Conservation (phyloP, 495 filamentous ascomycete species). For the Penicillium bovifimosum region DNA sequence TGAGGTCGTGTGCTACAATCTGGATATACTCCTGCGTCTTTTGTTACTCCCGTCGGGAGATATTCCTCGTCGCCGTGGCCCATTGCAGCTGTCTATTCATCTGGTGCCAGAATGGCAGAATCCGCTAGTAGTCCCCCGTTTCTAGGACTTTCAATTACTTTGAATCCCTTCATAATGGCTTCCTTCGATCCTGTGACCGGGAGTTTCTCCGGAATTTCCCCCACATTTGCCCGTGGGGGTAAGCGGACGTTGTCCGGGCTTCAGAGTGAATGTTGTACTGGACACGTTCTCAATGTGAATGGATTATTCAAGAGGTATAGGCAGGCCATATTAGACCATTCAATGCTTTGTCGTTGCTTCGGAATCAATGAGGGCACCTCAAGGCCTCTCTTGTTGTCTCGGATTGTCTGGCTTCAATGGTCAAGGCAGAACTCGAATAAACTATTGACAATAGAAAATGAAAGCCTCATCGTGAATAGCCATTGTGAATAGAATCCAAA, state of each 20-base stretch:
- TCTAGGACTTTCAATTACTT: too few relatives aligned
- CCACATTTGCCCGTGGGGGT: conserved; percentile 3
- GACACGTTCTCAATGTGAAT: too few relatives aligned
- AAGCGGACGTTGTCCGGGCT: not conserved
- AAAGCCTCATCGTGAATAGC: not conserved
- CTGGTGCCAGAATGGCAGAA: not conserved
- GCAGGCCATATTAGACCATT: too few relatives aligned
- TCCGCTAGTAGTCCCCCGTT: too few relatives aligned
- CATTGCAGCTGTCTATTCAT: not conserved
- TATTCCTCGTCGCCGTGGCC: too few relatives aligned
- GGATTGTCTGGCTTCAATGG: not conserved
- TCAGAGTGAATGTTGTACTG: too few relatives aligned
- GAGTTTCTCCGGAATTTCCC: not conserved
- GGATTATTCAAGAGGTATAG: too few relatives aligned
- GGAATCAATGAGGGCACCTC: too few relatives aligned
- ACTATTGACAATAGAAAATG: not conserved
- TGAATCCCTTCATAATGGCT: too few relatives aligned
- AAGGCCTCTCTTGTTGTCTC: not conserved
- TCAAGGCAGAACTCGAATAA: not conserved
- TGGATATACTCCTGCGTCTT: not conserved
- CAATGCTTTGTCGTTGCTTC: too few relatives aligned
- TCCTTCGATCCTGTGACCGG: too few relatives aligned
- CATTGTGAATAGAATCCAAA: not conserved
- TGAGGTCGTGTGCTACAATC: not conserved
- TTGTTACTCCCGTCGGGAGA: not conserved